These are phyloP conservation scores for Datisca glomerata DNA, from an alignment of 306 rosid genomes.

Conservation along the genomic window DNA sequence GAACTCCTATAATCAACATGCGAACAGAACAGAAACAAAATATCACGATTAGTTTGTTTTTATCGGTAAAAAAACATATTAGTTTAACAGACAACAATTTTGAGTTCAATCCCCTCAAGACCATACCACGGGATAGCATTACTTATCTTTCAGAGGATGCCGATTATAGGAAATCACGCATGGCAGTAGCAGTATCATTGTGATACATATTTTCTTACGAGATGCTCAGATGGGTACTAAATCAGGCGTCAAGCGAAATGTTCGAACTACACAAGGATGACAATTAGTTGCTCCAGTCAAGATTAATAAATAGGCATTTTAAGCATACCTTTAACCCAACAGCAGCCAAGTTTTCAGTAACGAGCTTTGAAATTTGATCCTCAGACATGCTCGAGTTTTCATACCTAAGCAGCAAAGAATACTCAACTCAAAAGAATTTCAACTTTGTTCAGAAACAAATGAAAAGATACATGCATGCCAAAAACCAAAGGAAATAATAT, in stretches of 20 bases:
- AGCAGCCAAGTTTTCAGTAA: constrained; percentile 80
- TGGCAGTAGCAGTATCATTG: too few species aligned
- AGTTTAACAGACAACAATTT: too few species aligned
- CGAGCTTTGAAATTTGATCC: constrained; percentile 61
- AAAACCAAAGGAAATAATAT: background rate
- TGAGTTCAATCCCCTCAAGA: too few species aligned
- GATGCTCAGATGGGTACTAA: too few species aligned
- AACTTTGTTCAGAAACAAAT: background rate
- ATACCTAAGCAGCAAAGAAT: constrained; percentile 38
- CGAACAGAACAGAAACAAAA: too few species aligned
- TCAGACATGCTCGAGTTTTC: constrained; percentile 80
- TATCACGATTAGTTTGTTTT: too few species aligned
- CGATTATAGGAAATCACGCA: too few species aligned
- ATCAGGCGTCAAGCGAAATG: background rate
- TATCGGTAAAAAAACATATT: too few species aligned
- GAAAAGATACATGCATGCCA: background rate
- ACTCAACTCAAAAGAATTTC: background rate
- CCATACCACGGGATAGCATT: too few species aligned
- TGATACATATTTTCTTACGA: too few species aligned
- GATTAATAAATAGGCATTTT: constrained; percentile 8
- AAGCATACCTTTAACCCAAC: constrained; percentile 77
- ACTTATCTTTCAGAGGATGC: too few species aligned
- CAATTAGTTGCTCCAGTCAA: constrained; percentile 3
- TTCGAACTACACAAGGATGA: background rate
- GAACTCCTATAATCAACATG: too few species aligned